Evolutionary conservation across 371 early-diverging fungal species (phyloP), one percentile per base, ranked within the genome.

Genomic region (Vairimorpha necatrix): DNA sequence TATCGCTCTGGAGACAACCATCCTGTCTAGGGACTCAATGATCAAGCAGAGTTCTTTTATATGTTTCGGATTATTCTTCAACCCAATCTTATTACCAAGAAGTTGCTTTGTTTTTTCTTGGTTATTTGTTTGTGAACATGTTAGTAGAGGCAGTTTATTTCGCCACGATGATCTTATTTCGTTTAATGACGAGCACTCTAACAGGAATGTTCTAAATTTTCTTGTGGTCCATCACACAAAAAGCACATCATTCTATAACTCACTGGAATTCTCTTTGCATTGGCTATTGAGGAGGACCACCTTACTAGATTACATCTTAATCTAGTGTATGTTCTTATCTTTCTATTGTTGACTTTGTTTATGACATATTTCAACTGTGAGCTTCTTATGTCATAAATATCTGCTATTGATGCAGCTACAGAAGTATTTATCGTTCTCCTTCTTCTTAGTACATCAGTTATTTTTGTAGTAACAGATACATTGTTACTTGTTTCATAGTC

Each of bases 221-320:
- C 53, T 50, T 13, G 53, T 7, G 53, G 53, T 50, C 53, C 53
- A 20, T 50, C 53, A 50, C 53, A 50, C 18, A 50, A 24, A 20
- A 13, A 50, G 20, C 53, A 50, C 22, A 6, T 50, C 6, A 20
- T 50, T 18, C 20, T 50, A 50, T 50, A 50, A 6, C 6, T 13
- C 6, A 50, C 20, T 20, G 53, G 53, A 50, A 50, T 50, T 50
- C 53, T 50, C 4, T 18, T 18, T 4, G 53, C 16, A 13, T 4
- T 2, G 4, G 53, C 53, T 20, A 50, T 7, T 6, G 13, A 20
- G 6, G 53, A 13, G 16, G 53, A 50, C 53, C 53, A 50, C 20
- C 22, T 50, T 20, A 50, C 53, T 50, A 50, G 53, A 50, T 50
- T 50, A 18, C 53, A 50, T 50, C 53, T 50, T 50, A 50, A 50